Percentiles rank a stretch among this genome's conserved stretches.
Conservation (phyloP, 805 yeast genomes). For the Phaffomyces opuntiae region DNA sequence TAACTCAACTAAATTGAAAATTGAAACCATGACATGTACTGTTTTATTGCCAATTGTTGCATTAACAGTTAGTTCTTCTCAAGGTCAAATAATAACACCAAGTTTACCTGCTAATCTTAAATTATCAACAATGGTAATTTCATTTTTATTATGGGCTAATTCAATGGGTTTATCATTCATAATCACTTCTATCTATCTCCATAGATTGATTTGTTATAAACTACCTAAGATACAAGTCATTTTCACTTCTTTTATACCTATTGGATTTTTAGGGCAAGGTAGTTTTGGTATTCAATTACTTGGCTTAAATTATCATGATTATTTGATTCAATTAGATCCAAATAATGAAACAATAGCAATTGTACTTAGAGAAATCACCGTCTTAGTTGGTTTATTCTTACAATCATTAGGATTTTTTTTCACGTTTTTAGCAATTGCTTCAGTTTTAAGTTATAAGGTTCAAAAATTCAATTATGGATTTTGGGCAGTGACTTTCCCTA, state of each 20-base stretch:
- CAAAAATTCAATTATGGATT: conserved; percentile 42
- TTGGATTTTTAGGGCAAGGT: conserved; percentile 87
- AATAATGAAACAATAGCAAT: conserved; percentile 21
- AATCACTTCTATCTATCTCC: conserved; percentile 48
- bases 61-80: conserved; percentile 64
- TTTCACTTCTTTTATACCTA: conserved; percentile 67
- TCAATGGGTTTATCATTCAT: conserved; percentile 57
- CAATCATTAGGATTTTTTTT: conserved; percentile 55
- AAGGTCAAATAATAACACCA: conserved; percentile 51
- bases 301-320: conserved; percentile 35
- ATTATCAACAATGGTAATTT: conserved; percentile 45
- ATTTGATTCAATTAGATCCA: conserved; percentile 15
- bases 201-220: conserved; percentile 51
- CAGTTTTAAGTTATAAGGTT: conserved; percentile 27
- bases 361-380: conserved; percentile 28
- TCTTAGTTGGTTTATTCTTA: conserved; percentile 37
- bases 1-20: conserved; percentile 27
- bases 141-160: conserved; percentile 59
- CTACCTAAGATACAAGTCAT: conserved; percentile 49
- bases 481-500: conserved; percentile 90
- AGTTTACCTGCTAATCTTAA: conserved; percentile 40
- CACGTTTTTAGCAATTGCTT: conserved; percentile 35
- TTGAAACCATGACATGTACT: conserved; percentile 44
- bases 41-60: conserved; percentile 74
- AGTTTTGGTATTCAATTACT: conserved; percentile 56